Conservation (phyloP, 1,284 basidiomycete species). For the Tylopilus sp. region DNA sequence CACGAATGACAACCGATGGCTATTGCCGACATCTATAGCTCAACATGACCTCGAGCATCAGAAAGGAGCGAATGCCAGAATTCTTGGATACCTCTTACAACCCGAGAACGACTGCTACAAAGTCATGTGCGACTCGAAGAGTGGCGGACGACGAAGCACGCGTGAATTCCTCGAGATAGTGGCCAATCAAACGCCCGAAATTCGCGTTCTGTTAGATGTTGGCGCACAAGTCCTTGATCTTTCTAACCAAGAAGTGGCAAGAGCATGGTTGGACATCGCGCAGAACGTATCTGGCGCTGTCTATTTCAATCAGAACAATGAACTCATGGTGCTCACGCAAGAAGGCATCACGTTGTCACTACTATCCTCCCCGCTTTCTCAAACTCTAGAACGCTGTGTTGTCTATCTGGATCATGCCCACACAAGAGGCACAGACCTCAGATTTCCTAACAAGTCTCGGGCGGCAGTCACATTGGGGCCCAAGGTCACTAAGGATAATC, state of each 20-base stretch:
- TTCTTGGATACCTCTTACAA: slow-evolving; percentile 56
- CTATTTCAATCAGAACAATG: slow-evolving; percentile 57
- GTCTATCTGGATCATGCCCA: slow-evolving; percentile 67
- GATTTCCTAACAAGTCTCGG: slow-evolving; percentile 52
- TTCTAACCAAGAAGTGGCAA: slow-evolving; percentile 51
- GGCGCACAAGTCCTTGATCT: slow-evolving; percentile 66
- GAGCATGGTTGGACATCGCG: slow-evolving; percentile 51
- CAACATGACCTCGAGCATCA: slow-evolving; percentile 23
- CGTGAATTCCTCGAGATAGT: neutral
- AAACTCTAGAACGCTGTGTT: slow-evolving; percentile 54
- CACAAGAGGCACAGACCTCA: slow-evolving; percentile 65
- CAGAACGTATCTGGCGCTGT: slow-evolving; percentile 50
- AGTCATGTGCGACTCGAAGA: neutral
- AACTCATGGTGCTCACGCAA: slow-evolving; percentile 51
- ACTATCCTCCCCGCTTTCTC: slow-evolving; percentile 51
- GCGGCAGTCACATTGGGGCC: slow-evolving; percentile 63
- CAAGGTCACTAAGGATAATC: slow-evolving; percentile 61
- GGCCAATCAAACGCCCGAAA: neutral
- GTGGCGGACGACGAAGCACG: neutral
- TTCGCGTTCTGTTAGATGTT: slow-evolving; percentile 42
- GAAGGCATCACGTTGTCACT: slow-evolving; percentile 51
- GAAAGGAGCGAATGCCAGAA: slow-evolving; percentile 43
- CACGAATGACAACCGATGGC: slow-evolving; percentile 7
- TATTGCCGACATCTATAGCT: slow-evolving; percentile 13
- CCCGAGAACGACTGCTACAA: slow-evolving; percentile 55